These are phyloP conservation scores for Senna siamea DNA, from an alignment of 306 rosid species.

Conservation along the genomic window DNA sequence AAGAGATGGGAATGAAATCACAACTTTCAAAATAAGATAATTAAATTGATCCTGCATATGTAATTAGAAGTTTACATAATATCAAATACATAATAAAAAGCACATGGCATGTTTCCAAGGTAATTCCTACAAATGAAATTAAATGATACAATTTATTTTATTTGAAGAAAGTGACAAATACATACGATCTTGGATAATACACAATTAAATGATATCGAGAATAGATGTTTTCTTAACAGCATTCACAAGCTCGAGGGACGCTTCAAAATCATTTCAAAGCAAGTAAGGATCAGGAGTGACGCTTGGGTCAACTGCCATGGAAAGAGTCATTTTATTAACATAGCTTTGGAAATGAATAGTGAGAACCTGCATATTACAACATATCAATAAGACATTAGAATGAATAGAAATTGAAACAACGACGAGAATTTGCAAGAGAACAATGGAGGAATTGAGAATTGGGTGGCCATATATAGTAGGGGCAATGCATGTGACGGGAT, in stretches of 20 bases:
- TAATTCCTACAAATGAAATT: no score
- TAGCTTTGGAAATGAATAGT: conserved; percentile 70
- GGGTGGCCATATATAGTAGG: conserved; percentile 75
- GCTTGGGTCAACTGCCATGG: conserved; percentile 55
- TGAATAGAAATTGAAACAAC: background rate
- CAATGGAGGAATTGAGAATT: no score
- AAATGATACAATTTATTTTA: no score
- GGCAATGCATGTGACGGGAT: conserved; percentile 57
- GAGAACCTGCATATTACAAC: conserved; percentile 55
- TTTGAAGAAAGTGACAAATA: no score
- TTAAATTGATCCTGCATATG: no score
- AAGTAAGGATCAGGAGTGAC: conserved; percentile 58
- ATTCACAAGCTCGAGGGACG: conserved; percentile 56
- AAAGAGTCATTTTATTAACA: conserved; percentile 54
- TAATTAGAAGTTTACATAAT: no score
- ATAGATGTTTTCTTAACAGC: conserved; percentile 33
- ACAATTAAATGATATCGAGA: conserved; percentile 10
- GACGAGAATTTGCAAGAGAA: no score
- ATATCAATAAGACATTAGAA: background rate
- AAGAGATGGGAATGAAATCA: no score
- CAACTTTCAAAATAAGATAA: no score
- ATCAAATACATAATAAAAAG: no score
- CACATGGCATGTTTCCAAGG: no score
- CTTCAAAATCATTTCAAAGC: conserved; percentile 63
- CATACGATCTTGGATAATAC: no score